These are phyloP conservation scores for Sparassis latifolia DNA, from an alignment of 1,284 basidiomycete species.

Conservation along the genomic window DNA sequence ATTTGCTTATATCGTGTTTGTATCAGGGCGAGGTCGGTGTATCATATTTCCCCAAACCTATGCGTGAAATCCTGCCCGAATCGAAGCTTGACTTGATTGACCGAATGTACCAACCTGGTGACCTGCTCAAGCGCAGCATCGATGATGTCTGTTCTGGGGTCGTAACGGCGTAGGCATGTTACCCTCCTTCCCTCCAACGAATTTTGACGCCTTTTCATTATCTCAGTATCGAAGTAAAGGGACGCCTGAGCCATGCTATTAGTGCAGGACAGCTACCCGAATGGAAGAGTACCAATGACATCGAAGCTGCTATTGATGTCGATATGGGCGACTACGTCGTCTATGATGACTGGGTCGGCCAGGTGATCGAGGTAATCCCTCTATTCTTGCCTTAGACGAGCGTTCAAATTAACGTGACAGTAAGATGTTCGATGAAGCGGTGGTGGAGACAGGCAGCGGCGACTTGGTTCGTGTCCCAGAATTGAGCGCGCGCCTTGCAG, in stretches of 20 bases:
- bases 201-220: neutral
- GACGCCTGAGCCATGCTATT: constrained; percentile 72
- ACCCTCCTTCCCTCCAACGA: neutral
- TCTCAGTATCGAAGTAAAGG: constrained; percentile 48
- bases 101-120: constrained; percentile 75
- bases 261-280: constrained; percentile 52
- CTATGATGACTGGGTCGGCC: constrained; percentile 85
- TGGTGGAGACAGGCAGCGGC: constrained; percentile 55
- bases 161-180: constrained; percentile 37
- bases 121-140: constrained; percentile 77
- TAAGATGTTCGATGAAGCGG: constrained; percentile 82
- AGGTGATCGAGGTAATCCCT: constrained; percentile 53
- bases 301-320: constrained; percentile 54
- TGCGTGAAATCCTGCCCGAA: constrained; percentile 69
- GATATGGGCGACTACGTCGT: constrained; percentile 81
- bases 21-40: constrained; percentile 74
- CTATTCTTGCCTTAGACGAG: constrained; percentile 1
- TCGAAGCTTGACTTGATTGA: constrained; percentile 69
- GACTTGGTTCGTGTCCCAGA: constrained; percentile 68
- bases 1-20: neutral
- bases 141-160: constrained; percentile 76
- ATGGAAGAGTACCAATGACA: constrained; percentile 57
- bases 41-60: constrained; percentile 54
- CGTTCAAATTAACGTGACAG: constrained; percentile 11
- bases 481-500: constrained; percentile 59